These are phyloP conservation scores for Amaranthus tricolor DNA, from an alignment of 179 eudicot species.

Conservation along the genomic window DNA sequence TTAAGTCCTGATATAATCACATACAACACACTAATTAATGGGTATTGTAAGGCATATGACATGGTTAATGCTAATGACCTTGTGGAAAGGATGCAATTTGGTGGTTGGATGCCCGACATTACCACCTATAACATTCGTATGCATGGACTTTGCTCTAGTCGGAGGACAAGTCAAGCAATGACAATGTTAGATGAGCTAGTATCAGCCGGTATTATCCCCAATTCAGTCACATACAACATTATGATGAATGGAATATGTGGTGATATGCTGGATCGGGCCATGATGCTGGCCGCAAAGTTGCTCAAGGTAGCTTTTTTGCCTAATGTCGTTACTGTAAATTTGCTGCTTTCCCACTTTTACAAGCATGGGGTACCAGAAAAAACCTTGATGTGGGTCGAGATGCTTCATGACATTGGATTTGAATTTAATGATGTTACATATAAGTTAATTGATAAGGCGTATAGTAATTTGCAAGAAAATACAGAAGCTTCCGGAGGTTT, in stretches of 20 bases:
- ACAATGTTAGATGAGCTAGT: conserved; percentile 72
- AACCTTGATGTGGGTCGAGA: conserved; percentile 77
- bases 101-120: conserved; percentile 78
- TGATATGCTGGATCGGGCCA: conserved; percentile 77
- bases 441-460: conserved; percentile 68
- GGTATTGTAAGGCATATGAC: conserved; percentile 74
- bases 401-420: conserved; percentile 54
- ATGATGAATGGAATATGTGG: conserved; percentile 75
- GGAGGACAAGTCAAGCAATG: conserved; percentile 62
- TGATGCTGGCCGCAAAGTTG: conserved; percentile 73
- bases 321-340: conserved; percentile 66
- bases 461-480: conserved; percentile 38
- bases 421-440: conserved; percentile 66
- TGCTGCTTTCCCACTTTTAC: conserved; percentile 73
- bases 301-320: conserved; percentile 91
- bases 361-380: conserved; percentile 80
- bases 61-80: conserved; percentile 54
- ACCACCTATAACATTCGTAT: conserved; percentile 80
- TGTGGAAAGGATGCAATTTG: conserved; percentile 46
- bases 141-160: conserved; percentile 63
- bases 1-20: conserved; percentile 75
- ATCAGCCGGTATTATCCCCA: conserved; percentile 66
- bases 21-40: conserved; percentile 82
- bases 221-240: conserved; percentile 84
- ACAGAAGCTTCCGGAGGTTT: conserved; percentile 33